Evolutionary conservation across 192 early-diverging fungal genomes (phyloP).

Genomic region (Linnemannia schmuckeri): DNA sequence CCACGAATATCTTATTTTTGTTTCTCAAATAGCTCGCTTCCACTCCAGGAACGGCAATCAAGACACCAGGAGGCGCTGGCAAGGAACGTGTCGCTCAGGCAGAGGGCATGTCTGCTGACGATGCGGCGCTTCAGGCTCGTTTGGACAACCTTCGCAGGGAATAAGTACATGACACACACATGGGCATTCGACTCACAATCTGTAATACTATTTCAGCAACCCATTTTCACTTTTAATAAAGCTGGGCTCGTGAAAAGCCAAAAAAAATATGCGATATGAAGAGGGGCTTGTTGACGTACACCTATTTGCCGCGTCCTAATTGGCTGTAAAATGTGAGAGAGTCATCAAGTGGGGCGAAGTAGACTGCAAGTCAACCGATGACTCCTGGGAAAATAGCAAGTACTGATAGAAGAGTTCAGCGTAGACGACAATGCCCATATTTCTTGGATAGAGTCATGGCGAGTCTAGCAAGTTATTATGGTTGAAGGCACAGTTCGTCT

Average conservation of each 20-base stretch:
- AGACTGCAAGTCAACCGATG: neutral
- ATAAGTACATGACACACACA: slow-evolving; percentile 54
- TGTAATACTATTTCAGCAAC: neutral
- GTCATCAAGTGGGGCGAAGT: too few relatives aligned
- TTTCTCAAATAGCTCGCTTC: slow-evolving; percentile 56
- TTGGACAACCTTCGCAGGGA: slow-evolving; percentile 91
- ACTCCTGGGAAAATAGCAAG: neutral
- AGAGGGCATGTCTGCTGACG: slow-evolving; percentile 69
- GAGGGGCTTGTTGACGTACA: neutral
- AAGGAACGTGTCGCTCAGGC: slow-evolving; percentile 68
- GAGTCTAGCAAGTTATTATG: too few relatives aligned
- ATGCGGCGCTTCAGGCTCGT: slow-evolving; percentile 90
- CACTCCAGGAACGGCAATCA: slow-evolving; percentile 60
- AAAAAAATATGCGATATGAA: neutral
- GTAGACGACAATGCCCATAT: too few relatives aligned
- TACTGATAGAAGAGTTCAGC: too few relatives aligned
- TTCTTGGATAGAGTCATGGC: too few relatives aligned
- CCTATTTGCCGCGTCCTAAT: neutral
- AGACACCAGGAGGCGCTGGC: slow-evolving; percentile 44
- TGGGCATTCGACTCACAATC: neutral
- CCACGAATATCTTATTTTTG: neutral
- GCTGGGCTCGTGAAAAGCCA: neutral
- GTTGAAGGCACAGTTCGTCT: neutral
- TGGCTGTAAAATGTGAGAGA: neutral
- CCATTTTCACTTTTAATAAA: neutral